A percentile compares a stretch with the other conserved stretches of the same genome.
These are phyloP conservation scores for Eucalyptus cladocalyx DNA, from an alignment of 345 rosid genomes.

Conservation along the genomic window DNA sequence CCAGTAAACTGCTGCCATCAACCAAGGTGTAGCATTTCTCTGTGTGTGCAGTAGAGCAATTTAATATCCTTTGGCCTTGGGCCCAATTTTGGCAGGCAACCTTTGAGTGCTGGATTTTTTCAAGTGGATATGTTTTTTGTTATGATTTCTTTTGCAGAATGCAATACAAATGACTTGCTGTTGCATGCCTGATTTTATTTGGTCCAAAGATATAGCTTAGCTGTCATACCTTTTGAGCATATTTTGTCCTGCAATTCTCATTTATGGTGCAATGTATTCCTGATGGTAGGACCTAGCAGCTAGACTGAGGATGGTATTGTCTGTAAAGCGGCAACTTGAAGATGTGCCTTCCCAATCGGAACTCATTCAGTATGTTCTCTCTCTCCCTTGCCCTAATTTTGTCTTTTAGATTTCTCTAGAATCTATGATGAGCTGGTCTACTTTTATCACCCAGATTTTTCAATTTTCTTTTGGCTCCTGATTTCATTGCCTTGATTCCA, in stretches of 20 bases:
- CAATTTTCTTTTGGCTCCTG: background rate
- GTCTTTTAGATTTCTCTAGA: background rate
- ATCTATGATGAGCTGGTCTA: background rate
- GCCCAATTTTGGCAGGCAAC: background rate
- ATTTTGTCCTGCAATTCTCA: background rate
- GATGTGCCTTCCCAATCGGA: constrained; percentile 68
- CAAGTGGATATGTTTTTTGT: background rate
- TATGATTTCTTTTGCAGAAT: background rate
- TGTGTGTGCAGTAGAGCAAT: background rate
- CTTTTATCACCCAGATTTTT: background rate
- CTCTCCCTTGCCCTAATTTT: background rate
- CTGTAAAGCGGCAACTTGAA: constrained; percentile 52
- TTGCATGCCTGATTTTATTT: background rate
- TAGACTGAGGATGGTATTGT: constrained; percentile 35
- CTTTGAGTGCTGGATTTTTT: background rate
- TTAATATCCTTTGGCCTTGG: background rate
- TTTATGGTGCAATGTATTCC: background rate
- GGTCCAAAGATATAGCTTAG: background rate
- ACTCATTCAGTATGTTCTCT: constrained; percentile 63
- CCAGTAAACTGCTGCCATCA: background rate
- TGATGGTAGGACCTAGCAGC: constrained; percentile 55
- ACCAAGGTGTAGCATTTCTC: background rate
- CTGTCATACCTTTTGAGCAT: background rate
- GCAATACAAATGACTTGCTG: background rate
- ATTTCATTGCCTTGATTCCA: background rate